phyloP scores from a whole-genome alignment of 345 rosid species.

The Eucalyptus guilfoylei region DNA sequence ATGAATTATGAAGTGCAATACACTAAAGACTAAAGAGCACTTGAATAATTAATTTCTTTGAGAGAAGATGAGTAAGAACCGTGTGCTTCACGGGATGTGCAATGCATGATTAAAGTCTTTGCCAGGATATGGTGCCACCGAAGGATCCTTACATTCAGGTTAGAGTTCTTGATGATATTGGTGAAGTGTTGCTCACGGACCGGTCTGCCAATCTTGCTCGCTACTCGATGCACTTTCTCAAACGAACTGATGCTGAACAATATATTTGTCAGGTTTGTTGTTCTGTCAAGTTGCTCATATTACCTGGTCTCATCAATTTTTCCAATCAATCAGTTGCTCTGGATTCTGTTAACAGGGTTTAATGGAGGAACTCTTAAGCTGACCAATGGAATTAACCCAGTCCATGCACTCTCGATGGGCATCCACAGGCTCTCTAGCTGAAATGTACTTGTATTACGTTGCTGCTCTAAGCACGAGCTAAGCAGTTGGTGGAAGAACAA shows the following conservation, averaged over 20 bases:
- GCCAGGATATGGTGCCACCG: constrained; percentile 93
- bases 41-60: not conserved
- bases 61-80: not conserved
- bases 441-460: not conserved
- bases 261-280: constrained; percentile 75
- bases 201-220: constrained; percentile 63
- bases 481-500: not conserved
- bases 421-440: not conserved
- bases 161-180: constrained; percentile 74
- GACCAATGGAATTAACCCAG: not conserved
- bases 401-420: not conserved
- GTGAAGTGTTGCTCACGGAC: constrained; percentile 49
- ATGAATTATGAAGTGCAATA: not conserved
- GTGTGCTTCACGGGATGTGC: not conserved
- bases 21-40: not conserved
- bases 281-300: not conserved
- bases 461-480: not conserved
- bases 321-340: not conserved
- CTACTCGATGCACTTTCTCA: constrained; percentile 89
- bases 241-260: constrained; percentile 89
- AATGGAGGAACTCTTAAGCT: constrained; percentile 80
- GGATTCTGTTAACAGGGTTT: constrained; percentile 45
- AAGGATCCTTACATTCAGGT: constrained; percentile 94
- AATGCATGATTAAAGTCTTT: not conserved
- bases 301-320: not conserved